phyloP scores from a whole-genome alignment of 1,139 yeast genomes.

The Geotrichum aggregatum region DNA sequence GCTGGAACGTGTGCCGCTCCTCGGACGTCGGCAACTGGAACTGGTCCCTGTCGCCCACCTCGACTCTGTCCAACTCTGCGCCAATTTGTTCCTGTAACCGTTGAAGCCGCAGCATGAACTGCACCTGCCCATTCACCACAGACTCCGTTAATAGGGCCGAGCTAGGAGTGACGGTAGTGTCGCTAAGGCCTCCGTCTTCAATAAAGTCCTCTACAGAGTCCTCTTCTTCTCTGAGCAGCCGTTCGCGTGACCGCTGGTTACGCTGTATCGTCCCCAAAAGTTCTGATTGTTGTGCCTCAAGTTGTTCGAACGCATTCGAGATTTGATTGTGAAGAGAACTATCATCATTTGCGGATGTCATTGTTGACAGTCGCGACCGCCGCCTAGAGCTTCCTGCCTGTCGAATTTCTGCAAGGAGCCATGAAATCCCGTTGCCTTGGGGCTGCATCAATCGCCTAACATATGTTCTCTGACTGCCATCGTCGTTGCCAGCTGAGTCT shows the following conservation, averaged over 20 bases:
- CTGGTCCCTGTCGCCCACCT: constrained; percentile 4
- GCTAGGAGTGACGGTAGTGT: constrained; percentile 12
- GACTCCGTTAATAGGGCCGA: constrained; percentile 7
- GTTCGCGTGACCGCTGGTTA: background rate
- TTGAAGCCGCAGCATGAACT: constrained; percentile 8
- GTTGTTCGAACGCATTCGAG: background rate
- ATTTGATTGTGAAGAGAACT: background rate
- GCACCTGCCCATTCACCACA: constrained; percentile 5
- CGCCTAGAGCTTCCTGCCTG: constrained; percentile 1
- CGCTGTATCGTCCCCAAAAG: background rate
- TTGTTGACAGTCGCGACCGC: constrained; percentile 12
- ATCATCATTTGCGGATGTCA: constrained; percentile 6
- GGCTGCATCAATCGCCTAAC: constrained; percentile 13
- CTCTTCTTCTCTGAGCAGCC: background rate
- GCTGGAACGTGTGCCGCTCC: constrained; percentile 5
- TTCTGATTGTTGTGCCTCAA: background rate
- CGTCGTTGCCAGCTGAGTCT: background rate
- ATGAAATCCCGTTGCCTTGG: constrained; percentile 7
- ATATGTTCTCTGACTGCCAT: constrained; percentile 6
- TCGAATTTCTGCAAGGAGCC: constrained; percentile 13
- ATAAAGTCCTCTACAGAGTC: background rate
- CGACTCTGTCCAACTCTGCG: background rate
- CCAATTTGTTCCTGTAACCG: constrained; percentile 9
- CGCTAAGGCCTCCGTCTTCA: constrained; percentile 12
- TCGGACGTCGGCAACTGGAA: constrained; percentile 8